Base-by-base conservation (phyloP, 345 rosid species). In the Noccaea bulbosa region DNA sequence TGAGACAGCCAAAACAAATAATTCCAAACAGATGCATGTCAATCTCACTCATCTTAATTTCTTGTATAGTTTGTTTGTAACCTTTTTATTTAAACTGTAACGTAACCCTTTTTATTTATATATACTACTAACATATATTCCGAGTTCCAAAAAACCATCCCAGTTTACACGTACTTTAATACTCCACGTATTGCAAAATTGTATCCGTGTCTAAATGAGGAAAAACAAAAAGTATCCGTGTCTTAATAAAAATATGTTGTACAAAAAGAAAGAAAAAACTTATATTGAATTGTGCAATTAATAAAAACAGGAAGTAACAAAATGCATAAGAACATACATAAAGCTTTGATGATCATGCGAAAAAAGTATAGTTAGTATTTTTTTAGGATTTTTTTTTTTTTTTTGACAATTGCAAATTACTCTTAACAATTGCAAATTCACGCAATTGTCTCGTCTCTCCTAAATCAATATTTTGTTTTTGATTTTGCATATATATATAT, bases 111-210 rank as follows among this genome's bases (percentile, higher is more conserved):
- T 33, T 47, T n/a, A n/a, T n/a, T 34, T 51, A 2, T 15, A 33
- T 44, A 14, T 69, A 20, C 1, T 20, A 20, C 22, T 22, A 6
- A 63, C n/a, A 27, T 9, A 52, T 44, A 14, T 49, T 57, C 15
- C 78, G 40, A 61, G 69, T 68, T 62, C 65, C 65, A 12, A 62
- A 68, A 67, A 62, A 54, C 37, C n/a, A 45, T 75, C 68, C 63
- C 70, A 44, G 45, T 62, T 53, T 54, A 54, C 60, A 68, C 70
- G 70, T 75, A 43, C 34, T 59, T 41, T 43, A 49, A 8, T 50
- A 66, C 12, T 43, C 65, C 52, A 48, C 59, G 65, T 56, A 63
- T 16, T 43, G 55, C 65, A 37, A 27, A 7, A 65, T 38, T 8
- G 24, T 40, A 56, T 48, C 34, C 6, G 7, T 27, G 30, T 27